Evolutionary conservation across 768 basidiomycete species (phyloP).

Genomic region (Tricholoma sp.): DNA sequence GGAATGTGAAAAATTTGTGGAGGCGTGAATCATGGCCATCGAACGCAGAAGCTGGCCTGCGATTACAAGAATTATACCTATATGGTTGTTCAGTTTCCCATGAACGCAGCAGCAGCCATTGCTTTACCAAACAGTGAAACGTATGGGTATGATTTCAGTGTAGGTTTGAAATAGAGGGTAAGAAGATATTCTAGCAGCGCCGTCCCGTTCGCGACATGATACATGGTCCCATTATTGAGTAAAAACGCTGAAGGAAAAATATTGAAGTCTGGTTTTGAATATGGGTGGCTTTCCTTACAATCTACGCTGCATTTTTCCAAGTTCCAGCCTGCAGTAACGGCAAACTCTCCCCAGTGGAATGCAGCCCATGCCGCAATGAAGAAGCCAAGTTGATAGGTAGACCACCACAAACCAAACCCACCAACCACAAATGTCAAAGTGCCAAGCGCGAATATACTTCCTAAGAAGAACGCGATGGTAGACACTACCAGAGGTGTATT

Average conservation of each 20-base stretch:
- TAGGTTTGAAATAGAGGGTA: conserved; percentile 61
- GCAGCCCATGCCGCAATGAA: conserved; percentile 78
- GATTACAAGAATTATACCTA: conserved; percentile 63
- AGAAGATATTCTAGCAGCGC: conserved; percentile 80
- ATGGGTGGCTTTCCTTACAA: conserved; percentile 53
- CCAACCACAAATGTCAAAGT: conserved; percentile 42
- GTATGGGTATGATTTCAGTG: conserved; percentile 53
- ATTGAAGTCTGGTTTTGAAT: not conserved
- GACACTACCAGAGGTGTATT: conserved; percentile 83
- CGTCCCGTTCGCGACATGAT: conserved; percentile 76
- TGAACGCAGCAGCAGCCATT: not conserved
- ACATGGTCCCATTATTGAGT: conserved; percentile 81
- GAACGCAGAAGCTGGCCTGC: conserved; percentile 79
- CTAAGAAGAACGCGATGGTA: conserved; percentile 80
- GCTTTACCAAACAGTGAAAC: conserved; percentile 51
- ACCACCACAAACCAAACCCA: conserved; percentile 50
- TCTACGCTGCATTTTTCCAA: conserved; percentile 86
- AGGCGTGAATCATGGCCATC: conserved; percentile 93
- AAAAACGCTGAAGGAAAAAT: conserved; percentile 65
- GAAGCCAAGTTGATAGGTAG: conserved; percentile 73
- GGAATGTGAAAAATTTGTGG: conserved; percentile 88
- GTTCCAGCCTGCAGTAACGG: conserved; percentile 95
- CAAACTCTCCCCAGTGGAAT: conserved; percentile 95
- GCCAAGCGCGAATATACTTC: conserved; percentile 62
- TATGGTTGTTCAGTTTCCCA: not conserved